phyloP scores from a whole-genome alignment of 208 protist species.

The Leishmania turanica region DNA sequence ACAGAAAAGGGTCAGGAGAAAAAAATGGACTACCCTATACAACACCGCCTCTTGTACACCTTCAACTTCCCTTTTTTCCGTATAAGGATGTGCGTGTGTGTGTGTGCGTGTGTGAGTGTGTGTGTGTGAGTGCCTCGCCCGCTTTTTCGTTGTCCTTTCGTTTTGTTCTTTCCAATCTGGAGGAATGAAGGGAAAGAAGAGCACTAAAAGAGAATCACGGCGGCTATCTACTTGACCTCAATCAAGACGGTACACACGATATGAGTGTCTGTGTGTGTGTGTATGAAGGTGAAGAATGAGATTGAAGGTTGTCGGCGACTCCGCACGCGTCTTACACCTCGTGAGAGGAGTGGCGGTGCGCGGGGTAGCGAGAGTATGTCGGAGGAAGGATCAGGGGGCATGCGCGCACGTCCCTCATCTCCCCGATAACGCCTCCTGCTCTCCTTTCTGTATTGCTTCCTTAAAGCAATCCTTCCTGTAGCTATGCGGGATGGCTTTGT shows the following conservation, averaged over 20 bases:
- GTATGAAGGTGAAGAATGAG: neutral
- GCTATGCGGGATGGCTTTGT: neutral
- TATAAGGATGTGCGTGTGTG: neutral
- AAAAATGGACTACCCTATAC: neutral
- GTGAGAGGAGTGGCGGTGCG: neutral
- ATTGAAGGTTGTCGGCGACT: neutral
- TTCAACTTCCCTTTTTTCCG: neutral
- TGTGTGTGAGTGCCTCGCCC: neutral
- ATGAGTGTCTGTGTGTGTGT: neutral
- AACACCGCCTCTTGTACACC: neutral
- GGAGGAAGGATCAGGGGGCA: neutral
- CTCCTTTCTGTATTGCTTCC: neutral
- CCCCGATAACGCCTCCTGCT: neutral
- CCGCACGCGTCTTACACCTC: neutral
- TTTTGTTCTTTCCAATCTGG: neutral
- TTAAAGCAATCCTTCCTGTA: neutral
- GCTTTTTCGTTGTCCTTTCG: neutral
- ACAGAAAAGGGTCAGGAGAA: neutral
- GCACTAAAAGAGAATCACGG: neutral
- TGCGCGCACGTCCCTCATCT: neutral
- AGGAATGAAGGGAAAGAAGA: neutral
- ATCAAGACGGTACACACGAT: slow-evolving; percentile 3
- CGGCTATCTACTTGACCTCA: neutral
- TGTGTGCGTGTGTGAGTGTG: neutral
- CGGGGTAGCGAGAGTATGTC: neutral